Percentiles rank a stretch among this genome's conserved stretches.
Evolutionary conservation across 2,329 filamentous ascomycete species (phyloP).

Genomic region (Fusarium verrucosum): DNA sequence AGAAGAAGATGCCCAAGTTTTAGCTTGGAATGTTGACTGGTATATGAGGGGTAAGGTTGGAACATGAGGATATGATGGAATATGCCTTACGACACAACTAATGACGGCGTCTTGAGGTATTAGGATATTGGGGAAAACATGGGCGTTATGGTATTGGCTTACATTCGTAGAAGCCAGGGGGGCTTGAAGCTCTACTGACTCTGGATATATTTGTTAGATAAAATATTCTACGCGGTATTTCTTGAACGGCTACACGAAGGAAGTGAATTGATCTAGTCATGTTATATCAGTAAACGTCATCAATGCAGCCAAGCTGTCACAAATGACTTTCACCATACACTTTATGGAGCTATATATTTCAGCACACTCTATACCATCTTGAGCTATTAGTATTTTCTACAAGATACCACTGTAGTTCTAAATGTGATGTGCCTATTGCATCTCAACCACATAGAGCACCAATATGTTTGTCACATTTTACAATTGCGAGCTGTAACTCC

Average conservation of each 20-base stretch:
- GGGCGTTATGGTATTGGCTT: neutral
- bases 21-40: neutral
- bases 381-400: too few relatives aligned
- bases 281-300: too few relatives aligned
- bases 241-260: too few relatives aligned
- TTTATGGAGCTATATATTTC: too few relatives aligned
- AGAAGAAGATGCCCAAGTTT: conserved; percentile 23
- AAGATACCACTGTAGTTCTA: too few relatives aligned
- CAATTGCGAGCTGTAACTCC: neutral
- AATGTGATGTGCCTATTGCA: too few relatives aligned
- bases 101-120: conserved; percentile 17
- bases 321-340: neutral
- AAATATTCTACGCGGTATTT: neutral
- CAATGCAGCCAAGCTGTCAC: neutral
- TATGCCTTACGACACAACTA: conserved; percentile 9
- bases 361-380: too few relatives aligned
- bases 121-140: neutral
- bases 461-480: neutral
- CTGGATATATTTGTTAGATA: neutral
- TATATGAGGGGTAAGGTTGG: neutral
- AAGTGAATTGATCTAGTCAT: too few relatives aligned
- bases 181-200: neutral
- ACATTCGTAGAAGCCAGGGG: neutral
- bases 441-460: too few relatives aligned
- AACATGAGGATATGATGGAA: neutral